phyloP scores from a whole-genome alignment of 768 basidiomycete genomes.

The Mrakia gelida region DNA sequence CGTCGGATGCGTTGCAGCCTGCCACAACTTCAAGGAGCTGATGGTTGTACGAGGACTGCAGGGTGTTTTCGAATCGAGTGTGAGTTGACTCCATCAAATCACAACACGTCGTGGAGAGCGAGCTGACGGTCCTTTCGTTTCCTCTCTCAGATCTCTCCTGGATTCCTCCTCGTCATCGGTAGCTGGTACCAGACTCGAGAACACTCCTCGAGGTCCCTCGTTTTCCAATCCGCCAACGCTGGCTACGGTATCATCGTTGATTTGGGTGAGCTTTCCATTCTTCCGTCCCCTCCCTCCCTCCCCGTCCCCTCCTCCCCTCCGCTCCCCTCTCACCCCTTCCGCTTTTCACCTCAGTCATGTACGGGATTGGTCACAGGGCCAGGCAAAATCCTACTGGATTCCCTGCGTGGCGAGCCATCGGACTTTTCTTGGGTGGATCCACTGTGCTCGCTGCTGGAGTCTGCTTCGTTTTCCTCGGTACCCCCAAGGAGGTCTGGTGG shows the following conservation, averaged over 20 bases:
- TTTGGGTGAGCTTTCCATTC: background rate
- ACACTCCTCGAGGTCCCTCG: constrained; percentile 12
- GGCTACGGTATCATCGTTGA: constrained; percentile 20
- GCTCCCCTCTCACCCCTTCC: too few species aligned
- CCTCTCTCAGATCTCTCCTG: background rate
- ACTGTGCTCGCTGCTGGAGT: constrained; percentile 36
- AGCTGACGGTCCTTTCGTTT: background rate
- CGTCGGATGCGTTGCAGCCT: constrained; percentile 14
- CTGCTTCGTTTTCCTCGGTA: constrained; percentile 37
- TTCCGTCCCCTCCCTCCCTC: too few species aligned
- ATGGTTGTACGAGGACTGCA: constrained; percentile 15
- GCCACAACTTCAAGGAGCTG: constrained; percentile 18
- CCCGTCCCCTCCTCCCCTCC: too few species aligned
- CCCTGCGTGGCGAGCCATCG: constrained; percentile 18
- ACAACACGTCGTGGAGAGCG: background rate
- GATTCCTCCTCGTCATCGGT: constrained; percentile 22
- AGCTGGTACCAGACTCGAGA: constrained; percentile 27
- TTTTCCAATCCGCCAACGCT: constrained; percentile 23
- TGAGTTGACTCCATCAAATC: too few species aligned
- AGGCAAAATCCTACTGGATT: too few species aligned
- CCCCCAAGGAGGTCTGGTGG: constrained; percentile 38
- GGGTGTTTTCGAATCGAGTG: constrained; percentile 11
- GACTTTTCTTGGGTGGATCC: constrained; percentile 35
- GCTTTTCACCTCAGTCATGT: background rate
- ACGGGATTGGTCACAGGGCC: constrained; percentile 13